Evolutionary conservation across 768 basidiomycete genomes (phyloP), one percentile per base, ranked within the genome.

Genomic region (Lyophyllum semitale): DNA sequence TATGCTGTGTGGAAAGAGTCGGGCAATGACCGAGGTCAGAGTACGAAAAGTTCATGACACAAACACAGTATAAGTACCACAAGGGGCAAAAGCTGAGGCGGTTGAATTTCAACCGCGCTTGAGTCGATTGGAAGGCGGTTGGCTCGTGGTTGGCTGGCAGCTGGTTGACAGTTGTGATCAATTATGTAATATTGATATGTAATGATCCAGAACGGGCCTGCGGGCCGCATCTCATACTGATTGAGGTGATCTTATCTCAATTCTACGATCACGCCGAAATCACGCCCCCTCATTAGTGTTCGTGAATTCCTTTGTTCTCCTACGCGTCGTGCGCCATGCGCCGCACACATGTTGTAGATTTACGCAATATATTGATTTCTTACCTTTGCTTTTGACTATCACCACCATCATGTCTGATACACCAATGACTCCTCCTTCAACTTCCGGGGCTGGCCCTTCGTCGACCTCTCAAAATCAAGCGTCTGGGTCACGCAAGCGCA

Each of bases 311-410:
- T 53, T 52, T 30, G 41, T 52, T 33, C 51, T 52, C 51, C 8
- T n/a, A 43, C 42, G 38, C 27, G 38, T 42, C 23, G 13, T n/a
- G 25, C 22, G 42, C 42, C 51, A 45, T 45, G 43, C 41, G 22
- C 27, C n/a, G 8, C 30, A 23, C 51, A 53, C 51, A 53, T 53
- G 51, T 44, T 44, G 51, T 44, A 33, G n/a, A 29, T 23, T 53
- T 12, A 25, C 41, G 29, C 11, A 23, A 33, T 25, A 41, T 18
- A 43, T 29, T 44, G 5, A 22, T 22, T 9, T 25, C 30, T 33
- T 11, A 26, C 41, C 29, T 43, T 35, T 42, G 25, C 33, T 30
- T 22, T 23, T 41, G 27, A 29, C 40, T 26, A 20, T 22, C 40
- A 35, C 26, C 42, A 33, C 27, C 20, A 29, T 26, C 29, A 45